phyloP scores from a whole-genome alignment of 129 eudicot genomes.

The Apium graveolens region DNA sequence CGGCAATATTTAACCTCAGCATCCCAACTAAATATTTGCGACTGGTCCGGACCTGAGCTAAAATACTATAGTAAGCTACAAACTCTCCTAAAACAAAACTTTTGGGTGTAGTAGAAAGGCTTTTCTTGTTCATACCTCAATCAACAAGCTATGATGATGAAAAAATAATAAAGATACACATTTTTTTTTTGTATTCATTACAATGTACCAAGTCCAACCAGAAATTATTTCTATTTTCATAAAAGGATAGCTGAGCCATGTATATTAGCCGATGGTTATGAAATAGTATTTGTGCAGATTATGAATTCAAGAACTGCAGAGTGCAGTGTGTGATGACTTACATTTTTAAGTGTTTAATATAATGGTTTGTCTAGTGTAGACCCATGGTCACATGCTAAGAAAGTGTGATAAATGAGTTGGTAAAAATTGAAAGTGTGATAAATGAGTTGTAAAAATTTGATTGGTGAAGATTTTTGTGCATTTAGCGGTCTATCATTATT shows the following conservation, averaged over 20 bases:
- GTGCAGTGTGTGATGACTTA: not conserved
- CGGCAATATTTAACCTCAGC: not conserved
- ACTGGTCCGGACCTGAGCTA: not conserved
- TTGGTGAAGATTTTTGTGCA: too few relatives aligned
- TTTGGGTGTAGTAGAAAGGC: not conserved
- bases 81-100: not conserved
- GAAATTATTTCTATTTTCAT: not conserved
- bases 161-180: conserved; percentile 2
- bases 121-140: not conserved
- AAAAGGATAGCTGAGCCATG: not conserved
- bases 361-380: too few relatives aligned
- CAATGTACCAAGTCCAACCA: not conserved
- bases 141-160: not conserved
- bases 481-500: too few relatives aligned
- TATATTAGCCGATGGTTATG: not conserved
- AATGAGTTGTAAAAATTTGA: too few relatives aligned
- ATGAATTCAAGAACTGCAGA: not conserved
- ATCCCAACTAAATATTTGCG: not conserved
- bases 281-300: conserved; percentile 3
- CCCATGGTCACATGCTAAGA: too few relatives aligned
- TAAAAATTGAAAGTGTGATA: too few relatives aligned
- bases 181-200: not conserved
- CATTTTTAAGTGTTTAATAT: not conserved
- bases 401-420: too few relatives aligned
- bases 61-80: not conserved